Evolutionary conservation across 441 rosid genomes (phyloP).

Genomic region (Brassica hybrid): DNA sequence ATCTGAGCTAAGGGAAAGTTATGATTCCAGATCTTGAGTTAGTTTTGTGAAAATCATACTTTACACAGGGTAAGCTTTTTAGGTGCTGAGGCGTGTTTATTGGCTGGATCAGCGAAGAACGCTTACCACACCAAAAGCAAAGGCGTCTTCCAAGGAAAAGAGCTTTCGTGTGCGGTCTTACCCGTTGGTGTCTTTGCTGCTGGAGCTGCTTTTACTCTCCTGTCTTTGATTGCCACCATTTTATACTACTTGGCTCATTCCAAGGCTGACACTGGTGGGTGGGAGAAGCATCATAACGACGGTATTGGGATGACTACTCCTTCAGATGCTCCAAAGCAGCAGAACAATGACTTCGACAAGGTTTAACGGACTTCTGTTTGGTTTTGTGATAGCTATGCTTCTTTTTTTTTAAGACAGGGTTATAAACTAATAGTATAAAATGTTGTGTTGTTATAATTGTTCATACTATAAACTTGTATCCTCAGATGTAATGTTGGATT

Average conservation of each 20-base stretch:
- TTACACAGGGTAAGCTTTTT: constrained; percentile 86
- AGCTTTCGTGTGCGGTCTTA: constrained; percentile 76
- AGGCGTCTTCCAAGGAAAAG: constrained; percentile 47
- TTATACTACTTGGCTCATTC: constrained; percentile 85
- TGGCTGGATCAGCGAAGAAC: constrained; percentile 92
- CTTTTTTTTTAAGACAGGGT: no score
- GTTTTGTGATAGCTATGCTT: no score
- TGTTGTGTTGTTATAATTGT: constrained; percentile 32
- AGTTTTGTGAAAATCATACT: no score
- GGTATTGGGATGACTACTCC: constrained; percentile 49
- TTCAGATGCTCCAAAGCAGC: constrained; percentile 35
- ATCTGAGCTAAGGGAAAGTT: no score
- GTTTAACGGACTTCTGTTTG: constrained; percentile 19
- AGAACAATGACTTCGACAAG: constrained; percentile 34
- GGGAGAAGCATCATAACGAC: constrained; percentile 88
- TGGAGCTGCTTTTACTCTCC: constrained; percentile 80
- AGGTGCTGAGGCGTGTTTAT: constrained; percentile 92
- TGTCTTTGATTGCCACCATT: constrained; percentile 67
- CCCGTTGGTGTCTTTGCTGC: constrained; percentile 95
- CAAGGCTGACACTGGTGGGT: constrained; percentile 92
- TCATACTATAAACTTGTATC: constrained; percentile 31
- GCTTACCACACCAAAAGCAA: constrained; percentile 87
- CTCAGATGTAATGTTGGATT: constrained; percentile 25
- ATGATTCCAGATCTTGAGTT: constrained; percentile 7
- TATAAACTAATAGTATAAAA: constrained; percentile 15